These are phyloP conservation scores for Penicillium subrubescens DNA, from an alignment of 495 filamentous ascomycete genomes.

Conservation along the genomic window DNA sequence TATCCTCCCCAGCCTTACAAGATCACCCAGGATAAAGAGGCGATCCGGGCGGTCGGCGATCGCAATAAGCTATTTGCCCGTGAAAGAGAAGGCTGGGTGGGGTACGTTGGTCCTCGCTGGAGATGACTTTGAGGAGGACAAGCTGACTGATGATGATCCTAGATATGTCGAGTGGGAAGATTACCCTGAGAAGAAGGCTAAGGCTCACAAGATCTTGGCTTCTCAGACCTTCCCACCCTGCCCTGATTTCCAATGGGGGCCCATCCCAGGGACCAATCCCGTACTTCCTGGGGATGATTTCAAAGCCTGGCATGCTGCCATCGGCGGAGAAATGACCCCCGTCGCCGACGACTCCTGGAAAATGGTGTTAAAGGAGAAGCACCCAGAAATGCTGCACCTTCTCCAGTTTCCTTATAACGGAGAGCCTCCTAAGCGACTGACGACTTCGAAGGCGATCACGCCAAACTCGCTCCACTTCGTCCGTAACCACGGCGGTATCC, in stretches of 20 bases:
- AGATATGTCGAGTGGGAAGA: conserved; percentile 70
- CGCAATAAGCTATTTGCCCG: conserved; percentile 35
- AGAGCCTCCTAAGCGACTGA: conserved; percentile 56
- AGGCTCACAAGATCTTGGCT: conserved; percentile 56
- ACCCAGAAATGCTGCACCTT: conserved; percentile 66
- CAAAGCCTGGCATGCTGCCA: conserved; percentile 65
- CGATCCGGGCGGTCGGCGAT: conserved; percentile 36
- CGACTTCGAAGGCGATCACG: conserved; percentile 55
- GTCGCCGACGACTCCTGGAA: conserved; percentile 60
- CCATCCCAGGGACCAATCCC: conserved; percentile 64
- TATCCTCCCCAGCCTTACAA: conserved; percentile 22
- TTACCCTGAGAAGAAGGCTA: conserved; percentile 64
- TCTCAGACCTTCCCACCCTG: conserved; percentile 57
- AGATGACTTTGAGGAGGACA: too few relatives aligned
- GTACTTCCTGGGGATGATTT: conserved; percentile 62
- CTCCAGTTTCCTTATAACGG: conserved; percentile 74
- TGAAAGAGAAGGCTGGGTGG: conserved; percentile 38
- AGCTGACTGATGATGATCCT: background rate
- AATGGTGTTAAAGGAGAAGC: conserved; percentile 61
- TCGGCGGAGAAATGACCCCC: conserved; percentile 50
- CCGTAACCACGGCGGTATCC: conserved; percentile 69
- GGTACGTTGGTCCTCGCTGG: conserved; percentile 22
- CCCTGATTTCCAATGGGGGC: conserved; percentile 62
- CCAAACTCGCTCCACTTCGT: conserved; percentile 64
- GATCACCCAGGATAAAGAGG: conserved; percentile 37